Evolutionary conservation across 345 rosid species (phyloP), one percentile per base, ranked within the genome.

Genomic region (Eucalyptus albens): DNA sequence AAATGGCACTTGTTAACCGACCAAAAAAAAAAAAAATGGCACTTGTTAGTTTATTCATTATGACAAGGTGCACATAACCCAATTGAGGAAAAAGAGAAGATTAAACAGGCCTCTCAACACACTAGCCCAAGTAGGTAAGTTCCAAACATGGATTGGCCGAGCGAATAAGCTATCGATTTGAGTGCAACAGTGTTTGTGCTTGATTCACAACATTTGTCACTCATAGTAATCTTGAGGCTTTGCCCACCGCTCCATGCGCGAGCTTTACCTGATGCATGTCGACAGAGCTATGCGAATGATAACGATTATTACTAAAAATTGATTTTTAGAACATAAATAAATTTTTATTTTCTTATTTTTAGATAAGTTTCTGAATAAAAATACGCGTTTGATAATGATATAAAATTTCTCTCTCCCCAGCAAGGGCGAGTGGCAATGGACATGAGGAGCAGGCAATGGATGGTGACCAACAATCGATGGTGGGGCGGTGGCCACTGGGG

Each of bases 271-370:
- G 0, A 19, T 37, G 26, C 45, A 72, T 19, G 45, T 72, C 2
- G 15, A 72, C 14, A 1, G 3, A 72, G 44, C 8, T 72, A 0
- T 16, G 55, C 4, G 4, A 51, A 51, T 7, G 55, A 51, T 51
- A 17, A 51, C 9, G 9, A 7, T 51, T 17, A 7, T 51, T 51
- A 51, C 22, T 7, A 51, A 51, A 51, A 51, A 3, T 51, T 51
- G 22, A 51, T 37, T 31, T 67, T 0, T 7, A 0, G 4, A 51
- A 51, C 1, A 7, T 0, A 51, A 50, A 51, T 50, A 15, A 6
- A 6, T 6, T 15, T 50, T 50, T 50, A 0, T 51, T 51, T 53
- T 53, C 2, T 0, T 19, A 3, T 3, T 8, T 53, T 53, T 19
- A 0, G 11, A 53, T 53, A 21, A 53, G 59, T 21, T 53, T 53